These are phyloP conservation scores for Rhododendron griersonianum DNA, from an alignment of 148 eudicot genomes.

Conservation along the genomic window DNA sequence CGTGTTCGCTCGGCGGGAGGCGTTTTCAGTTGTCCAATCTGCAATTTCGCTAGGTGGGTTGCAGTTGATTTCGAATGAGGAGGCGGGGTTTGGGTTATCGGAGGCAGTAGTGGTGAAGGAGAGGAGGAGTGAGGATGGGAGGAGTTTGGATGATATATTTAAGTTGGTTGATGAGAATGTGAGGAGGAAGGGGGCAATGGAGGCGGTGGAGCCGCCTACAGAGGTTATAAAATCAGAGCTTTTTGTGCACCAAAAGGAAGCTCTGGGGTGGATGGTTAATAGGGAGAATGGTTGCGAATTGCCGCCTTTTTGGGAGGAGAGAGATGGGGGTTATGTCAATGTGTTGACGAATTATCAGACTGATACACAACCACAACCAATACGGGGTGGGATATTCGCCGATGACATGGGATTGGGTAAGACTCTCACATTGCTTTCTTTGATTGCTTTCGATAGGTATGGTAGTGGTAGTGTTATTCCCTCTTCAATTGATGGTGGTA, in stretches of 20 bases:
- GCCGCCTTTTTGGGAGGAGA: slow-evolving; percentile 91
- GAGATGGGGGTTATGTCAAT: slow-evolving; percentile 60
- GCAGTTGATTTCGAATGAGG: slow-evolving; percentile 41
- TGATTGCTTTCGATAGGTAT: slow-evolving; percentile 64
- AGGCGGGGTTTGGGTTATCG: slow-evolving; percentile 49
- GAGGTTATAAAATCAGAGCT: slow-evolving; percentile 52
- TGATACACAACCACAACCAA: slow-evolving; percentile 53
- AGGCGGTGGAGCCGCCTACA: slow-evolving; percentile 60
- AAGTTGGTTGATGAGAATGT: slow-evolving; percentile 57
- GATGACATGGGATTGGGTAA: slow-evolving; percentile 99
- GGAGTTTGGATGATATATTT: slow-evolving; percentile 74
- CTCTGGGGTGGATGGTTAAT: slow-evolving; percentile 76
- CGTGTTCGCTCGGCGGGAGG: slow-evolving; percentile 48
- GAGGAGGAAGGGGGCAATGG: slow-evolving; percentile 29
- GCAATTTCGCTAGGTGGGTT: slow-evolving; percentile 48
- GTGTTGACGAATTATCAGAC: slow-evolving; percentile 66
- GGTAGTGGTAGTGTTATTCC: slow-evolving; percentile 7
- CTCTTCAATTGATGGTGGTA: slow-evolving; percentile 13
- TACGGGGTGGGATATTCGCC: slow-evolving; percentile 88
- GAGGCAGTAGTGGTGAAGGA: slow-evolving; percentile 63
- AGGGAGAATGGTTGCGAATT: slow-evolving; percentile 65
- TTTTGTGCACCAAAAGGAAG: slow-evolving; percentile 78
- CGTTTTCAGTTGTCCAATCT: slow-evolving; percentile 27
- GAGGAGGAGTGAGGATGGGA: slow-evolving; percentile 33
- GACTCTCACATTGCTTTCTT: slow-evolving; percentile 79